Base-by-base conservation (phyloP, 75 land plant species). In the Pinus tabuliformis region DNA sequence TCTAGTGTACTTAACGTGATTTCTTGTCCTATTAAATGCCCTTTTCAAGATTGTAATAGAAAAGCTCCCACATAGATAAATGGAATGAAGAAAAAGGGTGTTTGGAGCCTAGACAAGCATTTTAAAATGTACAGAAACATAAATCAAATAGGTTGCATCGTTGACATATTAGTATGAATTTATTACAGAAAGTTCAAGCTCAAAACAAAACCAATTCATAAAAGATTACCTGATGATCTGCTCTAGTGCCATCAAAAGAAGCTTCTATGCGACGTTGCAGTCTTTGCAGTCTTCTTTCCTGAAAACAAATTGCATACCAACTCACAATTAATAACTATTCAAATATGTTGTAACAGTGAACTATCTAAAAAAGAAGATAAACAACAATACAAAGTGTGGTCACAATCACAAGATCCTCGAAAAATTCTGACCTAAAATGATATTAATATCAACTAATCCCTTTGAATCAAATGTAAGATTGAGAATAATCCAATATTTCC, bases 211-310 rank as follows among this genome's bases (percentile, higher is more conserved):
- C n/a, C n/a, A n/a, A n/a, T n/a, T n/a, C n/a, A n/a, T n/a, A n/a
- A n/a, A n/a, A n/a, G n/a, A n/a, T 22, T 68, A 68, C 71, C 71
- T 68, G 71, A 68, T 68, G 71, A 6, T 68, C 71, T 15, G 52
- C 8, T 68, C 52, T 39, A 14, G 49, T 68, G n/a, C 71, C 39
- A 20, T 68, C 71, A 68, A 68, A 68, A 68, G 71, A 39, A 68
- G 71, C 45, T 68, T 68, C 71, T 68, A 68, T 68, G 4, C 71
- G 71, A 18, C 18, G 22, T 18, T 68, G 71, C 39, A 68, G n/a
- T 20, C 45, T 68, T 45, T 68, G 71, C 71, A 68, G n/a, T 68
- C 45, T 68, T 68, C 71, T 36, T 18, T 68, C 71, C 71, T 68
- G 71, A 20, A 68, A 68, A 20, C 22, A 39, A 63, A 68, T 68